phyloP scores from a whole-genome alignment of 176 grass and related monocot genomes.

The Eleusine coracana region DNA sequence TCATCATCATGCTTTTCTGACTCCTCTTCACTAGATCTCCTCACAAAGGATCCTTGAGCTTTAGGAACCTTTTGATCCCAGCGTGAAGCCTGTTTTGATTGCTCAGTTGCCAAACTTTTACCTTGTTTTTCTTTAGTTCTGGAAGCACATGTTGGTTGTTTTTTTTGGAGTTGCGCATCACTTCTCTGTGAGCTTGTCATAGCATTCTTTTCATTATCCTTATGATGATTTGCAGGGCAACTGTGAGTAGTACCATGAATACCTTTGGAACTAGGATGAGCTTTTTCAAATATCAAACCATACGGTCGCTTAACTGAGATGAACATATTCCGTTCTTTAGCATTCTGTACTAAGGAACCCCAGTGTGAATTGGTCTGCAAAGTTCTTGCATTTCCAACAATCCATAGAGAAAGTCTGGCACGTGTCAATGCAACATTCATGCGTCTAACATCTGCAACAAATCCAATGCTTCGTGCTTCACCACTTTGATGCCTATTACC shows the following conservation, averaged over 20 bases:
- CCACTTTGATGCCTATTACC: constrained; percentile 34
- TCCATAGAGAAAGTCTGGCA: constrained; percentile 86
- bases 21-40: constrained; percentile 33
- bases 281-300: constrained; percentile 58
- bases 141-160: constrained; percentile 34
- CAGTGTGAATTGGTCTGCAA: constrained; percentile 81
- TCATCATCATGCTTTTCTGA: constrained; percentile 33
- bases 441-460: constrained; percentile 95
- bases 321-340: constrained; percentile 72
- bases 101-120: constrained; percentile 1
- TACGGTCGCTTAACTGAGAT: constrained; percentile 70
- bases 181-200: constrained; percentile 2
- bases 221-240: constrained; percentile 33
- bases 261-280: constrained; percentile 27
- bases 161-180: constrained; percentile 20
- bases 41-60: constrained; percentile 20
- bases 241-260: constrained; percentile 20
- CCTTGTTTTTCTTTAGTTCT: constrained; percentile 38
- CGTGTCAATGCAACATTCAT: constrained; percentile 99
- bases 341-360: constrained; percentile 76
- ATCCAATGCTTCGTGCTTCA: constrained; percentile 77
- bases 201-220: constrained; percentile 37
- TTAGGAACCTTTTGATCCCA: constrained; percentile 41
- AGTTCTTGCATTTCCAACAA: constrained; percentile 90
- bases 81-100: constrained; percentile 24